Base-by-base conservation (phyloP, 257 asterid species). In the Datura wrightii region DNA sequence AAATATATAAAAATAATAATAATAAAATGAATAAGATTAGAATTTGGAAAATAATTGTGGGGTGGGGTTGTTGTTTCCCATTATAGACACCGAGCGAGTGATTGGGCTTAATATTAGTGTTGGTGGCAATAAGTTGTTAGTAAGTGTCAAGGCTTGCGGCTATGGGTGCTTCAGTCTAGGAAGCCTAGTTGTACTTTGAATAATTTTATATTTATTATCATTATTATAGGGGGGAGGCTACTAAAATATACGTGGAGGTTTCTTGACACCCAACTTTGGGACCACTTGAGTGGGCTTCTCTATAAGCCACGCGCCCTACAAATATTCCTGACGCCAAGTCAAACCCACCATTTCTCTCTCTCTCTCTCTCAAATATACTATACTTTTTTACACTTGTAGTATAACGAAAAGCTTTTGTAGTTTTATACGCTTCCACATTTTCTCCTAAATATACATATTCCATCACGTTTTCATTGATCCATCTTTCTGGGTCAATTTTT, bases 201-300 rank as follows among this genome's bases (percentile, higher is more conserved):
- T 74, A 74, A 36, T 42, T 4, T 46, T 63, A 63, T 63, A n/a
- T 7, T n/a, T 16, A 63, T 42, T 42, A 72, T 41, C 14, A 3
- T 18, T 74, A 74, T 48, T 76, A 48, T n/a, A 10, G 34, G 42
- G 44, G 15, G 41, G 42, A n/a, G 42, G 71, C 44, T 63, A 69
- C 4, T n/a, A 9, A 31, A 66, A 79, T 56, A 87, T 91, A 89
- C 93, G 91, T 93, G 96, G 93, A 82, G 86, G 84, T 46, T 58
- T 70, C 84, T 79, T 2, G 87, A 88, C 91, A 85, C 83, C 85
- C 82, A 55, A 11, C 4, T 19, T 42, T 50, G 91, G 96, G 94
- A 91, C 97, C 96, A 91, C 88, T 85, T 84, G 19, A 63, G 90
- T 87, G 86, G 92, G 91, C 91, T 89, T 89, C 91, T 82, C 87